Evolutionary conservation across 306 rosid genomes (phyloP).

Genomic region (Psophocarpus tetragonolobus): DNA sequence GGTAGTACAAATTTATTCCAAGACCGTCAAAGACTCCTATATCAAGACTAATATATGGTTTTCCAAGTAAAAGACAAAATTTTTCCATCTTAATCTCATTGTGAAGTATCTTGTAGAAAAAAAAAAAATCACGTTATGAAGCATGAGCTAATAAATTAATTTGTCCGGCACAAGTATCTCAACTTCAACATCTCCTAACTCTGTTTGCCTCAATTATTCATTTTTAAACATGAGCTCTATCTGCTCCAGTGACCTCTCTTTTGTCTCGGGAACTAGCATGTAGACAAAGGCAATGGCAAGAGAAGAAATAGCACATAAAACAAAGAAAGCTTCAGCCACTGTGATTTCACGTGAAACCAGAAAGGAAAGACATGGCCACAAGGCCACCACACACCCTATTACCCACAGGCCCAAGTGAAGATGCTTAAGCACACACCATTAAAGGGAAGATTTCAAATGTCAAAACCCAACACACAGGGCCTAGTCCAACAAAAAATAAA

Average conservation of each 20-base stretch:
- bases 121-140: too few relatives aligned
- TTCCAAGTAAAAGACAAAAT: not conserved
- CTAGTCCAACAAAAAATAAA: constrained; percentile 82
- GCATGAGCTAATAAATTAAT: not conserved
- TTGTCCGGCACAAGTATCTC: constrained; percentile 68
- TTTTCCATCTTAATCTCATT: not conserved
- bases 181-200: constrained; percentile 69
- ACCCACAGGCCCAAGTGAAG: constrained; percentile 70
- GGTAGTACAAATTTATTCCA: not conserved
- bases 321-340: constrained; percentile 65
- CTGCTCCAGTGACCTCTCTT: constrained; percentile 86
- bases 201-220: constrained; percentile 44
- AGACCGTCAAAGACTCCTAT: not conserved
- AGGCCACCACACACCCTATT: constrained; percentile 77
- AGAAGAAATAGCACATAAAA: constrained; percentile 60
- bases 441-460: constrained; percentile 83
- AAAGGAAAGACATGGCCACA: constrained; percentile 84
- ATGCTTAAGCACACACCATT: constrained; percentile 70
- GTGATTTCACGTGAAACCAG: constrained; percentile 65
- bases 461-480: constrained; percentile 86
- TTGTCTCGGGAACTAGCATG: constrained; percentile 71
- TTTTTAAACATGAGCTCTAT: constrained; percentile 65
- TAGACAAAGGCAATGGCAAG: constrained; percentile 65
- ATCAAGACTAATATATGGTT: not conserved
- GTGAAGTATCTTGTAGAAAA: too few relatives aligned